Evolutionary conservation across 305 asterid genomes (phyloP), one percentile per base, ranked within the genome.

Genomic region (Fraxinus latifolia): DNA sequence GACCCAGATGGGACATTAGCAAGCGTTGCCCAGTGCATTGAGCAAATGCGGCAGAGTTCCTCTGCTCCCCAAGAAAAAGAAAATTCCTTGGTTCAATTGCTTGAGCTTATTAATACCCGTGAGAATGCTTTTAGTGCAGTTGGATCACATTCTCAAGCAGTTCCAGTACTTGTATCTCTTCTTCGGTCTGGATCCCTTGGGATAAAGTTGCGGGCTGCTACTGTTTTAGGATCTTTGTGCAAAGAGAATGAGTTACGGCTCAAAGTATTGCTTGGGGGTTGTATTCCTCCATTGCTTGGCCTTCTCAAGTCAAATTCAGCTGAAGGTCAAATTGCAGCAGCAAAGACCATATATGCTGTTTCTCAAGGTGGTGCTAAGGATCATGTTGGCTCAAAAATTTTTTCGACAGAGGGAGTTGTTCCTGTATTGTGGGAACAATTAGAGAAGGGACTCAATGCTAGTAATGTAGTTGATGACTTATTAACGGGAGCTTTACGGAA

Each of bases 111-210:
- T 79, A 92, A 91, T 83, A 88, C 97, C 17, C 92, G 97, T 36
- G 96, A 90, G 82, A 93, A 90, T 85, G 99, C 98, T 84, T 96
- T 94, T 74, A 90, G 98, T 84, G 99, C 98, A 79, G 98, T 96
- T 81, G 98, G 97, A 76, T 96, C 99, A 79, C 99, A 96, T 89
- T 96, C 99, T 76, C 99, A 96, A 87, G 99, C 99, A 74, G 99
- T 96, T 86, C 99, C 99, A 3, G 98, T 96, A 72, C 98, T 96
- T 17, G 98, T 96, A 31, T 96, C 99, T 74, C 97, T 96, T 82
- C 95, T 96, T 72, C 89, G 91, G 50, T 92, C 92, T 34, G 99
- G 98, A 80, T 92, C 99, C 68, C 91, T 93, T 36, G 96, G 94
- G 82, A 92, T 94, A 81, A 96, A 96, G 91, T 91, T 94, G 86